A percentile compares a stretch with the other conserved stretches of the same genome.
These are phyloP conservation scores for Trichoderma asperelloides DNA, from an alignment of 495 filamentous ascomycete genomes.

Conservation along the genomic window DNA sequence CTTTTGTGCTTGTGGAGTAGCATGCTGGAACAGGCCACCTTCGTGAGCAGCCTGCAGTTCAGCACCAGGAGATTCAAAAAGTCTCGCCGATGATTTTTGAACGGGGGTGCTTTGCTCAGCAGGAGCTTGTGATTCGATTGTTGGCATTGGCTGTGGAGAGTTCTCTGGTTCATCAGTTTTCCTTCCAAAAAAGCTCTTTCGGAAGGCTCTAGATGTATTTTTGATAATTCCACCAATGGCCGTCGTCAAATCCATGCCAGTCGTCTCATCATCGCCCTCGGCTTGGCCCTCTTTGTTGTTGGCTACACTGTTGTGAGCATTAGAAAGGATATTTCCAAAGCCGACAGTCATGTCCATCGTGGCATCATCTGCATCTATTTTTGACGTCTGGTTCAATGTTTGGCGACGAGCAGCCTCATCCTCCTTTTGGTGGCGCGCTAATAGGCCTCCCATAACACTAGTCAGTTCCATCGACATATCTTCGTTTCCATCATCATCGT, in stretches of 20 bases:
- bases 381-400: conserved; percentile 19
- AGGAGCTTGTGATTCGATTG: conserved; percentile 22
- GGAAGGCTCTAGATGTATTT: conserved; percentile 34
- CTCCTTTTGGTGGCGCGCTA: conserved; percentile 29
- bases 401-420: conserved; percentile 18
- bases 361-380: conserved; percentile 28
- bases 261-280: conserved; percentile 21
- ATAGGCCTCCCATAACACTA: conserved; percentile 57
- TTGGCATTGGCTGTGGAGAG: conserved; percentile 44
- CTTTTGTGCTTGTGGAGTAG: not conserved
- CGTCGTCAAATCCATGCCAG: conserved; percentile 46
- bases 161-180: conserved; percentile 47
- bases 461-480: conserved; percentile 82
- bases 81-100: not conserved
- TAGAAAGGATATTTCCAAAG: conserved; percentile 55
- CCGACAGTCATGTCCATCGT: conserved; percentile 68
- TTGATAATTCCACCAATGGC: conserved; percentile 48
- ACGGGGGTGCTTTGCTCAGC: conserved; percentile 26
- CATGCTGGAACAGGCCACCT: not conserved
- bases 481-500: conserved; percentile 38
- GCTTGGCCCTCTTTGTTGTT: not conserved
- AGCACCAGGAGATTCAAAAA: not conserved
- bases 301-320: not conserved
- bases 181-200: conserved; percentile 51
- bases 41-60: not conserved